Evolutionary conservation across 768 basidiomycete genomes (phyloP).

Genomic region (Baorangia bicolor): DNA sequence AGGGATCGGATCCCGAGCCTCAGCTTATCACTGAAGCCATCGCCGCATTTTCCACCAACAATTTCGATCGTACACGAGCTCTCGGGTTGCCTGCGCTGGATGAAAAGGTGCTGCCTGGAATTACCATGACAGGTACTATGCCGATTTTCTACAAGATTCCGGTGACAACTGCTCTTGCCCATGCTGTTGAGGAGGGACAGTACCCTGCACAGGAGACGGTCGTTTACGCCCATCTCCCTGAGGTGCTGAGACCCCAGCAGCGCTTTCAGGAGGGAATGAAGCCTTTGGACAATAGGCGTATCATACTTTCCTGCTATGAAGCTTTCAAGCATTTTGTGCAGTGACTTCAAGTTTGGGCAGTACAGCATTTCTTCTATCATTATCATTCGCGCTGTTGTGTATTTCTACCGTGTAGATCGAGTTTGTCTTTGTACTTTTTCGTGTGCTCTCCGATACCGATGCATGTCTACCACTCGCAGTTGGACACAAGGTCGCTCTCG

Average conservation of each 20-base stretch:
- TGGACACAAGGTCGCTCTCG: no score
- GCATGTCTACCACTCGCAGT: no score
- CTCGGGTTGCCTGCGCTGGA: neutral
- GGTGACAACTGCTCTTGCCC: neutral
- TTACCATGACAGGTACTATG: neutral
- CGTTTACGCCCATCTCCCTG: neutral
- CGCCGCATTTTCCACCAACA: neutral
- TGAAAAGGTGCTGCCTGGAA: neutral
- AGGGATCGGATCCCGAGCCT: neutral
- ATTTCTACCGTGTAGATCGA: no score
- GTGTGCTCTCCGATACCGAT: no score
- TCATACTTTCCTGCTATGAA: neutral
- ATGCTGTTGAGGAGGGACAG: no score
- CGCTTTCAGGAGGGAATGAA: neutral
- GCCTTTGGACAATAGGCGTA: neutral
- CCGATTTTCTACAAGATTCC: neutral
- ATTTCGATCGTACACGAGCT: neutral
- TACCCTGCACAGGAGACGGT: neutral
- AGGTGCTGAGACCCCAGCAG: neutral
- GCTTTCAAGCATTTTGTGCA: neutral
- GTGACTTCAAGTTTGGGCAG: no score
- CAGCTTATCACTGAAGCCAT: neutral
- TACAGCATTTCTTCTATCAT: no score
- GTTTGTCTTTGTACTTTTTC: no score
- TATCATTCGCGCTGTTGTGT: no score